Base-by-base conservation (phyloP, 2,329 filamentous ascomycete species). In the Gliomastix tumulicola region DNA sequence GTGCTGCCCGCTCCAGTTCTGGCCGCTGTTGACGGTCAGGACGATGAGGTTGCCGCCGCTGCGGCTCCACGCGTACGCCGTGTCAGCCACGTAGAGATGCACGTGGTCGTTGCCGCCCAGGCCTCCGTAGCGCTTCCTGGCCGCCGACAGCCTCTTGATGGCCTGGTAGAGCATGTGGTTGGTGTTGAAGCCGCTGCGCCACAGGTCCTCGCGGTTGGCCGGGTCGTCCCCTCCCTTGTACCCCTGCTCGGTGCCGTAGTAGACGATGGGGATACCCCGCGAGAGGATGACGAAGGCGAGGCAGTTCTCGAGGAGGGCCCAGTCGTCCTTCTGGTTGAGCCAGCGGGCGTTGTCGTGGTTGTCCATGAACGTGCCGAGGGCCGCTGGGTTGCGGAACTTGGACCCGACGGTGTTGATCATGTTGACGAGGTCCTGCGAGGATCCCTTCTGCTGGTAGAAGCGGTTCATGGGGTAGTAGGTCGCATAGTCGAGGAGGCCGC, bases 211-310 rank as follows among this genome's bases (percentile, higher is more conserved):
- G 13, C 75, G 71, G 46, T 71, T 69, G 35, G 63, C 65, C 2
- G 65, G 56, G 7, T 72, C 72, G 32, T 56, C 56, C 23, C 52
- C 61, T 12, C 62, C 63, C 3, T 60, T 51, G 49, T 69, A 77
- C 40, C 71, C 73, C 47, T 82, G 78, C 53, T 83, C 79, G 41
- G 78, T 74, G 19, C 78, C 79, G 44, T 80, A 70, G 54, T 82
- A 83, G 23, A 82, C 64, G 38, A 81, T 74, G 1, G 77, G 77
- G 25, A 82, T 74, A 15, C 79, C 78, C 36, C 79, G 65, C 4
- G 62, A 61, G 15, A 83, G 66, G 20, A 83, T 66, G 13, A 70
- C 72, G 47, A 75, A 81, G 0, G 75, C 65, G 25, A 82, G 62
- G 5, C 72, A 65, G 45, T 82, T 83, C 53, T 76, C 73, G 30